These are phyloP conservation scores for Canavalia ensiformis DNA, from an alignment of 306 rosid species.

Conservation along the genomic window DNA sequence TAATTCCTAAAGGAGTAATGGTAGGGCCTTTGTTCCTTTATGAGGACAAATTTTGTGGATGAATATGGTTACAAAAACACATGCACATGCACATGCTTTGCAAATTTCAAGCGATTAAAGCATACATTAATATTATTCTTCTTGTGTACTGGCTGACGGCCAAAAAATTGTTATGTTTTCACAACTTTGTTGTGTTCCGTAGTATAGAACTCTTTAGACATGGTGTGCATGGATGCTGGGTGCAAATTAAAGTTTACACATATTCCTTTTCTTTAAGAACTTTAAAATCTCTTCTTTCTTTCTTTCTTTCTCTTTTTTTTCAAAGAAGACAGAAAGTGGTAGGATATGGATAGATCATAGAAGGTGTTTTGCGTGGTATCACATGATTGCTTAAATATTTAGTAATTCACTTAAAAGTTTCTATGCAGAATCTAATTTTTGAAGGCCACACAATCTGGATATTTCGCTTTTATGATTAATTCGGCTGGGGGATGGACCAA, in stretches of 20 bases:
- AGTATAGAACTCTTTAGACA: neutral
- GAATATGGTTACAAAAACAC: neutral
- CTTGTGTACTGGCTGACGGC: neutral
- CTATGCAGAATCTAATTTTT: neutral
- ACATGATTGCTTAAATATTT: neutral
- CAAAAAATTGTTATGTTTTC: neutral
- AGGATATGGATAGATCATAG: neutral
- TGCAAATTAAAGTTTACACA: neutral
- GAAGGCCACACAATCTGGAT: neutral
- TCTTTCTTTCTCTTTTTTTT: neutral
- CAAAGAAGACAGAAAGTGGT: neutral
- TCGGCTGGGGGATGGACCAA: no score
- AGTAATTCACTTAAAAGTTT: no score
- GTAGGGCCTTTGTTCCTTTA: neutral
- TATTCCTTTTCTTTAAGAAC: conserved; percentile 10
- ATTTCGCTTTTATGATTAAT: no score
- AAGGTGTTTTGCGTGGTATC: neutral
- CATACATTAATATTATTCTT: neutral
- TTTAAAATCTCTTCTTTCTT: neutral
- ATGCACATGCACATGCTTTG: conserved; percentile 1
- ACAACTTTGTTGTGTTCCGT: neutral
- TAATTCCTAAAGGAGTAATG: neutral
- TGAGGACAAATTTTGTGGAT: neutral
- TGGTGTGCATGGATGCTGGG: conserved; percentile 1
- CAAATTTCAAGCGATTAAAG: neutral